Evolutionary conservation across 2,329 filamentous ascomycete genomes (phyloP), one percentile per base, ranked within the genome.

Genomic region (Colletotrichum shisoi): DNA sequence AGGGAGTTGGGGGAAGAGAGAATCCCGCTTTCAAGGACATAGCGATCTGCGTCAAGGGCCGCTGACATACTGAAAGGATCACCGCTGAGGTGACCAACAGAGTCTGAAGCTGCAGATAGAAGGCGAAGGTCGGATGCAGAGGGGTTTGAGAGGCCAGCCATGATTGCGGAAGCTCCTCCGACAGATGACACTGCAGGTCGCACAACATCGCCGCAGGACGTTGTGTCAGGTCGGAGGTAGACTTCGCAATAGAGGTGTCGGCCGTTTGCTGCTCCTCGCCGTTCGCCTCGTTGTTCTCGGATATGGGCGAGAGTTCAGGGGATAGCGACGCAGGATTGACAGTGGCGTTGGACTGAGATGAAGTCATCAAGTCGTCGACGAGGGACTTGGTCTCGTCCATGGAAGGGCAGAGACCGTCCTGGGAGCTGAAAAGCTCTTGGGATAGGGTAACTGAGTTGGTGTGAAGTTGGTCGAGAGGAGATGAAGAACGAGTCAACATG

Each of bases 141-240:
- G 75, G 77, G 74, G 78, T 80, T 76, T 74, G 81, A 71, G 79
- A 81, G 73, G 75, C 76, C 76, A 71, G 75, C 76, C 79, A 82
- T 73, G 79, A 78, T 77, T 77, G 79, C 75, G 81, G 79, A 79
- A 81, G 83, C 81, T 85, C 86, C 84, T 83, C 87, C 91, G 91
- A 94, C 90, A 88, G 94, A 94, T 90, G 95, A 98, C 95, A 99
- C 95, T 91, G 95, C 95, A 96, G 95, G 95, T 97, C 95, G 79
- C 91, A 98, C 95, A 98, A 97, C 94, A 97, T 90, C 94, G 87
- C 95, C 86, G 95, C 95, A 98, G 95, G 94, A 97, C 96, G 94
- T 97, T 97, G 95, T 97, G 94, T 95, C 95, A 88, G 83, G 87
- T 96, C 92, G 88, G 90, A 86, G 82, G 80, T 75, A 72, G 75